Base-by-base conservation (phyloP, 2,329 filamentous ascomycete species). In the Xylariales sp. region DNA sequence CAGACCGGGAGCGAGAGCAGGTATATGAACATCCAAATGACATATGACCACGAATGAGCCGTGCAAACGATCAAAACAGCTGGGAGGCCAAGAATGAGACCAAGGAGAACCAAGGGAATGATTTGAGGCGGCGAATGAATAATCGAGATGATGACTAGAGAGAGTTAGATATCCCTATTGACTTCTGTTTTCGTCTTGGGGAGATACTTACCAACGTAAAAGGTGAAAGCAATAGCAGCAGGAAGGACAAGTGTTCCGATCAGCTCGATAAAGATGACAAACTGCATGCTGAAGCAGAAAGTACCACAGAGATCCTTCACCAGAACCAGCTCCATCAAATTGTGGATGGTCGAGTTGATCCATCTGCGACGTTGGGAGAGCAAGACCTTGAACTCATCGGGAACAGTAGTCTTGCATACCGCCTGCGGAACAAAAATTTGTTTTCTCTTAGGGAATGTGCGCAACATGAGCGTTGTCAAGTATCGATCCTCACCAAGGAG, bases 281-380 rank as follows among this genome's bases (percentile, higher is more conserved):
- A 98, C 66, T 98, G 93, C 93, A 98, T 98, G 63, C 88, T 95
- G 73, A 98, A 98, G 72, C 94, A 98, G 70, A 98, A 98, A 4
- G 93, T 98, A 49, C 93, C 93, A 58, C 93, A 98, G 13, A 98
- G 78, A 69, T 98, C 93, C 47, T 90, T 81, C 30, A 98, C 94
- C 23, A 98, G 78, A 37, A 97, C 82, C 42, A 98, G 78, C 64
- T 98, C 93, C 87, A 98, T 96, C 30, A 98, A 72, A 59, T 98
- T 98, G 72, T 98, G 93, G 34, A 98, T 85, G 5, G 93, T 98
- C 61, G 88, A 95, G 77, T 98, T 98, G 67, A 98, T 98, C 93
- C 93, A 98, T 63, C 93, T 82, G 62, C 93, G 86, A 54, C 93
- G 83, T 65, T 98, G 93, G 19, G 91, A 97, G 21, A 98, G 74